Conservation (phyloP, 192 early-diverging fungal genomes). For the Entophlyctis helioformis region DNA sequence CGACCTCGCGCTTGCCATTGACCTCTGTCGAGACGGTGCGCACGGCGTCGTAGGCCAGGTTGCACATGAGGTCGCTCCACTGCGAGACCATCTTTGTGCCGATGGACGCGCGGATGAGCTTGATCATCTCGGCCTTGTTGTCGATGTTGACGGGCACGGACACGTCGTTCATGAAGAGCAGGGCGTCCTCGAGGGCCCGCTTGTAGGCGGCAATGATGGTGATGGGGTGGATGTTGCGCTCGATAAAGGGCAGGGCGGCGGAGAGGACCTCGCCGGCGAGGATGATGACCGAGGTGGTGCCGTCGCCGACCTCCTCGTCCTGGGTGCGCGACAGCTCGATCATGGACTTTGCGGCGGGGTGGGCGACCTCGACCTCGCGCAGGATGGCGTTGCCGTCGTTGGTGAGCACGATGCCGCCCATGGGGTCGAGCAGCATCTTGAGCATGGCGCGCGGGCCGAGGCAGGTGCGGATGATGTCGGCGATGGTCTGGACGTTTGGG, state of each 20-base stretch:
- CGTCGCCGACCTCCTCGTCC: constrained; percentile 99
- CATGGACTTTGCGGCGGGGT: constrained; percentile 99
- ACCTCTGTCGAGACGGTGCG: constrained; percentile 62
- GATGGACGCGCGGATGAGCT: constrained; percentile 81
- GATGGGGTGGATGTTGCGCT: constrained; percentile 97
- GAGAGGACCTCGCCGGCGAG: constrained; percentile 94
- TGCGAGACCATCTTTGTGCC: constrained; percentile 94
- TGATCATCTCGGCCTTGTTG: constrained; percentile 80
- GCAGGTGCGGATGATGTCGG: constrained; percentile 97
- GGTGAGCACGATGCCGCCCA: constrained; percentile 97
- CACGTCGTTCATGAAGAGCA: constrained; percentile 73
- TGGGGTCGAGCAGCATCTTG: constrained; percentile 99
- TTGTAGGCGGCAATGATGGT: constrained; percentile 91
- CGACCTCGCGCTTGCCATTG: constrained; percentile 76
- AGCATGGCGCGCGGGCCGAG: constrained; percentile 97
- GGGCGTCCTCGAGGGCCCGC: constrained; percentile 84
- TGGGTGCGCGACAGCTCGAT: constrained; percentile 98
- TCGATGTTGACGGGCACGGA: constrained; percentile 73
- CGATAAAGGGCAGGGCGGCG: constrained; percentile 80
- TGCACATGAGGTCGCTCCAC: constrained; percentile 98
- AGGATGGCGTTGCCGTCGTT: constrained; percentile 99
- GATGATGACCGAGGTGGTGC: constrained; percentile 97
- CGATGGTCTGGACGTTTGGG: constrained; percentile 60
- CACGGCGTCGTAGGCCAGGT: constrained; percentile 91
- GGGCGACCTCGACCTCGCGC: constrained; percentile 97